phyloP scores from a whole-genome alignment of 1,284 basidiomycete genomes.

The Moesziomyces globuligerus region DNA sequence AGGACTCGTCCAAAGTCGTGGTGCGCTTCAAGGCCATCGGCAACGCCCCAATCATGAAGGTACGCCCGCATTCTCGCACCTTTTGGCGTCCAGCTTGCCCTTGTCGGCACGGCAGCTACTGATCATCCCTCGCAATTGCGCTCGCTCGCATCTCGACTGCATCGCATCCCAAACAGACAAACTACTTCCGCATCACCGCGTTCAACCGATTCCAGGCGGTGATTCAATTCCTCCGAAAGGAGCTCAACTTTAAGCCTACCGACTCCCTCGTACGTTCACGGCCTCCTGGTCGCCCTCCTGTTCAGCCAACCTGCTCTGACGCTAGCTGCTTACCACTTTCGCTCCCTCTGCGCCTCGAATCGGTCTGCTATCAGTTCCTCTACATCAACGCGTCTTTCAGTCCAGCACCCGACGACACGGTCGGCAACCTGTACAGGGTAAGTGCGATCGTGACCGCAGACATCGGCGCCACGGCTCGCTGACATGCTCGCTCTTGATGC shows the following conservation, averaged over 20 bases:
- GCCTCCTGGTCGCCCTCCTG: neutral
- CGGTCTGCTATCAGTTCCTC: constrained; percentile 77
- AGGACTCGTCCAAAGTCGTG: constrained; percentile 73
- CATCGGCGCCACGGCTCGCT: no score
- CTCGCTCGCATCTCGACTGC: neutral
- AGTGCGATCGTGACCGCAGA: constrained; percentile 12
- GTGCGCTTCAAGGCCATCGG: constrained; percentile 99
- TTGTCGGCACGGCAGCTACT: neutral
- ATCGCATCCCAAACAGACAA: constrained; percentile 71
- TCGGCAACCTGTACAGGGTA: constrained; percentile 79
- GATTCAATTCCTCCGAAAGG: constrained; percentile 89
- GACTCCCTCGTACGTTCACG: constrained; percentile 83
- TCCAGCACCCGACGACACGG: constrained; percentile 90
- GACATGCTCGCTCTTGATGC: neutral
- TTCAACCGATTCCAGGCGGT: constrained; percentile 95
- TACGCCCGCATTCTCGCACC: no score
- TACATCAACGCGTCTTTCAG: constrained; percentile 99
- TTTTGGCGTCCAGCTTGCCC: neutral
- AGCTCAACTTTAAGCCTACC: constrained; percentile 85
- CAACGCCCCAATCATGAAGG: constrained; percentile 95
- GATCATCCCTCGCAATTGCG: neutral
- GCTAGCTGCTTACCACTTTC: neutral
- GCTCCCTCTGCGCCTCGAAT: neutral
- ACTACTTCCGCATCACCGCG: constrained; percentile 96
- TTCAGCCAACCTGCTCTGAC: neutral